Conservation (phyloP, 805 yeast genomes). For the Ogataea henricii region DNA sequence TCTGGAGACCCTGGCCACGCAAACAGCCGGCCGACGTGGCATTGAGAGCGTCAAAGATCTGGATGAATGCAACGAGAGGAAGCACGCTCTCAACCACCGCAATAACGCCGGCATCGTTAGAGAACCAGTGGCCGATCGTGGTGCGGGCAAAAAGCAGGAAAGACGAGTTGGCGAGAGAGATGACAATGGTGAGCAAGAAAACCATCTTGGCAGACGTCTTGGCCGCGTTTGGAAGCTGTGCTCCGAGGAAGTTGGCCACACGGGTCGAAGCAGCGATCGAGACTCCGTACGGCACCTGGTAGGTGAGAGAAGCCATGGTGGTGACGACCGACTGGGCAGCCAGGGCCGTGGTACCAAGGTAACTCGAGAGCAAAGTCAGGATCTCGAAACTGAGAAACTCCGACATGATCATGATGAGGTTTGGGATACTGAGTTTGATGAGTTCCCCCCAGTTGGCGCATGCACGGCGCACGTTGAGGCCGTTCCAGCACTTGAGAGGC, state of each 20-base stretch:
- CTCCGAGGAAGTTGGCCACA: conserved; percentile 76
- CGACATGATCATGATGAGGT: conserved; percentile 73
- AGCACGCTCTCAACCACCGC: conserved; percentile 28
- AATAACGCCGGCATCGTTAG: conserved; percentile 34
- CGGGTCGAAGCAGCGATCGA: conserved; percentile 77
- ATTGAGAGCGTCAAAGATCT: conserved; percentile 51
- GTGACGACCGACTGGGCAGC: conserved; percentile 77
- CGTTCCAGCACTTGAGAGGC: conserved; percentile 41
- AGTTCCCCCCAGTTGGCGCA: conserved; percentile 63
- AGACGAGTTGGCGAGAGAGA: conserved; percentile 29
- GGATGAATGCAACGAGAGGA: conserved; percentile 39
- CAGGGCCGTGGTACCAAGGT: conserved; percentile 58
- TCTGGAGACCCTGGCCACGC: conserved; percentile 60
- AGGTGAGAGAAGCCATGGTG: conserved; percentile 65
- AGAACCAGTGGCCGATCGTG: conserved; percentile 33
- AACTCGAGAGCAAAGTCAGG: conserved; percentile 67
- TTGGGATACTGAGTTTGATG: conserved; percentile 68
- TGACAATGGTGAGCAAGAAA: conserved; percentile 26
- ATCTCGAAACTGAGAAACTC: conserved; percentile 82
- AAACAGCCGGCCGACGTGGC: conserved; percentile 55
- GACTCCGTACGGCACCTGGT: conserved; percentile 76
- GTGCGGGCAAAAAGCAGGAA: conserved; percentile 29
- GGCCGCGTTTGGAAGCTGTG: conserved; percentile 39
- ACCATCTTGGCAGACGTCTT: conserved; percentile 30
- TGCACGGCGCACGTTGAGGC: conserved; percentile 36